These are phyloP conservation scores for Chrysochromulina tobinii DNA, from an alignment of 78 protist species.

Conservation along the genomic window DNA sequence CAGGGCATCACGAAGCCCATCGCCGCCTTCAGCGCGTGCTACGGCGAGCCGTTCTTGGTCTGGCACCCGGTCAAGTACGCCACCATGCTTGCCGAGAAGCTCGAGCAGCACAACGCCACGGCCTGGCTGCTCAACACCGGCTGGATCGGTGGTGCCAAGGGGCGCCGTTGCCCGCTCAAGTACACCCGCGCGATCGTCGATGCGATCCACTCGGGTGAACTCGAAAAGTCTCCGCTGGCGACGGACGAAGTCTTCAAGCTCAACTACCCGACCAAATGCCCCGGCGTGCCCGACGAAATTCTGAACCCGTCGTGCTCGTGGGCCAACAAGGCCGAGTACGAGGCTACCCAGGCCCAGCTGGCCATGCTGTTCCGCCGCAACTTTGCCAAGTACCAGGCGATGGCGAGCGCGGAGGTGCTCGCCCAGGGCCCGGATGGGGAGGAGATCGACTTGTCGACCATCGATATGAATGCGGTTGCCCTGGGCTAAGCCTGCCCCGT, in stretches of 20 bases:
- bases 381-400: neutral
- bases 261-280: constrained; percentile 69
- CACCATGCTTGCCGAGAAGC: constrained; percentile 81
- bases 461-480: no score
- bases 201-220: constrained; percentile 86
- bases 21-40: constrained; percentile 95
- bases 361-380: constrained; percentile 63
- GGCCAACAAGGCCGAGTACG: constrained; percentile 75
- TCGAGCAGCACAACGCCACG: constrained; percentile 26
- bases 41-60: constrained; percentile 91
- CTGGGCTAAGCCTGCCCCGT: no score
- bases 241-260: constrained; percentile 73
- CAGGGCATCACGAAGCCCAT: constrained; percentile 90
- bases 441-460: no score
- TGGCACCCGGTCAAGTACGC: constrained; percentile 94
- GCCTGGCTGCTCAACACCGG: constrained; percentile 95
- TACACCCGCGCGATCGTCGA: constrained; percentile 89
- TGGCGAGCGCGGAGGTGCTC: neutral
- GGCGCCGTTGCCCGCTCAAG: constrained; percentile 76
- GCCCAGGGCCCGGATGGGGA: neutral
- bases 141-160: constrained; percentile 85
- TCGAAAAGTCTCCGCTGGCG: constrained; percentile 54
- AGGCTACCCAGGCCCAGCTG: constrained; percentile 54
- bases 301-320: constrained; percentile 85
- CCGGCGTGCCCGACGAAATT: constrained; percentile 74